A percentile compares a stretch with the other conserved stretches of the same genome.
phyloP scores from a whole-genome alignment of 2,329 filamentous ascomycete genomes.

The Decorospora gaudefroyi region DNA sequence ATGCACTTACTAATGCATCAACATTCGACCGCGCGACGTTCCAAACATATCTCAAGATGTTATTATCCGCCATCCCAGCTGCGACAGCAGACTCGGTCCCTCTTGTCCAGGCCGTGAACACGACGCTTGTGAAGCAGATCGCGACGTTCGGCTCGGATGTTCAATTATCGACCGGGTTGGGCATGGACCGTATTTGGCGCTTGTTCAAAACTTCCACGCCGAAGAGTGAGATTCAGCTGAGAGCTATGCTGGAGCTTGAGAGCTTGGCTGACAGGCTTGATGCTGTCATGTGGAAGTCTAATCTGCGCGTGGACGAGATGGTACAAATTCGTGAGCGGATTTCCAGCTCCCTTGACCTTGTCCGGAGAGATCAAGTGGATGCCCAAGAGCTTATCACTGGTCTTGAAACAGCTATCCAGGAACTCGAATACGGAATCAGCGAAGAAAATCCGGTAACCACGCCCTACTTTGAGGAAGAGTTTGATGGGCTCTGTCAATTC shows the following conservation, averaged over 20 bases:
- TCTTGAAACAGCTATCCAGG: conserved; percentile 35
- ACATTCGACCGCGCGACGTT: conserved; percentile 59
- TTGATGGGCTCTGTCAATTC: conserved; percentile 47
- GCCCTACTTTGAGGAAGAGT: conserved; percentile 46
- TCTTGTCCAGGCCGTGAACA: conserved; percentile 35
- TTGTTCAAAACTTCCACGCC: conserved; percentile 66
- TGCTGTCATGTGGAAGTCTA: conserved; percentile 44
- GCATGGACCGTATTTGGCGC: conserved; percentile 81
- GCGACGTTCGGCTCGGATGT: conserved; percentile 68
- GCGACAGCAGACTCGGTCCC: conserved; percentile 5
- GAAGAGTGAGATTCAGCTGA: conserved; percentile 44
- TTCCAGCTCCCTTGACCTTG: conserved; percentile 40
- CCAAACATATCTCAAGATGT: conserved; percentile 57
- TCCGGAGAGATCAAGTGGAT: conserved; percentile 36
- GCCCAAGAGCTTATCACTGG: conserved; percentile 36
- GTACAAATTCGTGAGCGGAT: conserved; percentile 44
- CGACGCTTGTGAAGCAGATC: conserved; percentile 33
- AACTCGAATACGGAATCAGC: conserved; percentile 37
- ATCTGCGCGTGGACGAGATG: conserved; percentile 41
- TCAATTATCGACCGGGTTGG: conserved; percentile 72
- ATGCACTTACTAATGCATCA: conserved; percentile 48
- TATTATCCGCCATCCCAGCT: conserved; percentile 22
- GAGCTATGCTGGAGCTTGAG: conserved; percentile 51
- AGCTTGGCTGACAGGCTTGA: conserved; percentile 54
- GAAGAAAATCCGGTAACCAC: conserved; percentile 33